phyloP scores from a whole-genome alignment of 805 yeast species.

The Wickerhamomyces bisporus region DNA sequence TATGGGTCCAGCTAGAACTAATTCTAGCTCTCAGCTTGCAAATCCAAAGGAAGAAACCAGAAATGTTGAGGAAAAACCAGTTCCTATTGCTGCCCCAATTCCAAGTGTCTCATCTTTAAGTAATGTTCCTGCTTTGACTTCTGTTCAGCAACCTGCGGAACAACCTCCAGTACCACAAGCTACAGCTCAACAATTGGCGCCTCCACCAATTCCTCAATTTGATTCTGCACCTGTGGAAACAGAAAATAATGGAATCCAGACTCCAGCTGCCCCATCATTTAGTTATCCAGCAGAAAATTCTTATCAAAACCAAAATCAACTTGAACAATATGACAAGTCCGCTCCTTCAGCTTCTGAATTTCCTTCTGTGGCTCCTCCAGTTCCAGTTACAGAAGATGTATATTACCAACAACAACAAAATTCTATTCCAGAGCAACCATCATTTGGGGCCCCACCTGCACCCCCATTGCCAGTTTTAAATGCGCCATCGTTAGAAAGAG shows the following conservation, averaged over 20 bases:
- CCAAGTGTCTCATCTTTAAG: conserved; percentile 20
- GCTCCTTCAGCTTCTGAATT: background rate
- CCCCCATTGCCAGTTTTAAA: conserved; percentile 7
- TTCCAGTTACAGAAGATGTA: background rate
- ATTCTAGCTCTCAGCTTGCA: conserved; percentile 17
- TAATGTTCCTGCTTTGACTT: conserved; percentile 7
- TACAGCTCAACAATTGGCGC: background rate
- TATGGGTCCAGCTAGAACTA: conserved; percentile 20
- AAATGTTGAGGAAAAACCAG: conserved; percentile 12
- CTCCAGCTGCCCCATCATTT: no score
- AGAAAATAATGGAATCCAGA: no score
- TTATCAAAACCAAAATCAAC: no score
- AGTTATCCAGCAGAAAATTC: no score
- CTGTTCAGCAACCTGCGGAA: conserved; percentile 1
- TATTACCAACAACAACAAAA: no score
- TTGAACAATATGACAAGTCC: no score
- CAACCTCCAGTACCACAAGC: background rate
- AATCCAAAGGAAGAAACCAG: conserved; percentile 13
- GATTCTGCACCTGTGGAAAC: background rate
- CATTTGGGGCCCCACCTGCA: conserved; percentile 14
- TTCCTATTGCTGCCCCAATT: conserved; percentile 23
- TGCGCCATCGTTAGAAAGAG: conserved; percentile 1
- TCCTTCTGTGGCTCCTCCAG: background rate
- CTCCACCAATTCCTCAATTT: background rate
- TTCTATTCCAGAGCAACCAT: no score